A percentile compares a stretch with the other conserved stretches of the same genome.
Conservation (phyloP, 2,329 filamentous ascomycete genomes). For the Aureobasidium musti region DNA sequence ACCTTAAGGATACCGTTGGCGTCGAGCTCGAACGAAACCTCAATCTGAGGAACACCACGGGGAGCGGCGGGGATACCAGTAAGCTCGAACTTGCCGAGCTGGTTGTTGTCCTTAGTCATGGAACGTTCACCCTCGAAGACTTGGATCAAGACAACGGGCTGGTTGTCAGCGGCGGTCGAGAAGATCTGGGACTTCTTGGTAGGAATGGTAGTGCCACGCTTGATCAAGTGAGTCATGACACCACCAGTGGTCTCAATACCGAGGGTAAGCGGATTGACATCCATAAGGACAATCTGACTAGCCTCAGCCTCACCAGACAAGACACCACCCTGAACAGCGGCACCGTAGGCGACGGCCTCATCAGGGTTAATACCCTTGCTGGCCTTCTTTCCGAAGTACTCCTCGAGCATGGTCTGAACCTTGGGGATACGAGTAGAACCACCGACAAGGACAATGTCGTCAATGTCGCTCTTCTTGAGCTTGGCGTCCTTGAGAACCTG, state of each 20-base stretch:
- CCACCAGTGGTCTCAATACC: constrained; percentile 97
- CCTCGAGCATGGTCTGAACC: constrained; percentile 91
- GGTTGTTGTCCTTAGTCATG: constrained; percentile 96
- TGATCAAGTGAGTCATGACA: constrained; percentile 96
- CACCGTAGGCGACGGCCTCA: constrained; percentile 97
- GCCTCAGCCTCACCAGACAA: constrained; percentile 82
- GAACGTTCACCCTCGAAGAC: constrained; percentile 92
- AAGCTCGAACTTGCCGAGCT: constrained; percentile 97
- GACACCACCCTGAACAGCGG: constrained; percentile 95
- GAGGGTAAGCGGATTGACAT: constrained; percentile 93
- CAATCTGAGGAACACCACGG: constrained; percentile 95
- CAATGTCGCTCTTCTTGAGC: constrained; percentile 90
- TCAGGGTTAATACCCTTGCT: constrained; percentile 99
- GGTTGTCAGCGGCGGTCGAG: constrained; percentile 95
- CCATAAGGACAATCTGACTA: constrained; percentile 84
- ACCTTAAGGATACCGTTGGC: constrained; percentile 99
- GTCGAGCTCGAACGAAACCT: constrained; percentile 96
- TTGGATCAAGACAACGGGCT: constrained; percentile 92
- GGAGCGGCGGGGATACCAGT: constrained; percentile 93
- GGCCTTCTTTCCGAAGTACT: constrained; percentile 97
- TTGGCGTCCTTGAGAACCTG: constrained; percentile 98
- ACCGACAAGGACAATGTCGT: constrained; percentile 97
- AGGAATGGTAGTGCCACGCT: constrained; percentile 90
- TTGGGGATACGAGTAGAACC: constrained; percentile 99
- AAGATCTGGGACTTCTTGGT: constrained; percentile 98